Percentiles rank a stretch among this genome's conserved stretches.
Conservation (phyloP, 2,329 filamentous ascomycete species). For the Verticillium longisporum region DNA sequence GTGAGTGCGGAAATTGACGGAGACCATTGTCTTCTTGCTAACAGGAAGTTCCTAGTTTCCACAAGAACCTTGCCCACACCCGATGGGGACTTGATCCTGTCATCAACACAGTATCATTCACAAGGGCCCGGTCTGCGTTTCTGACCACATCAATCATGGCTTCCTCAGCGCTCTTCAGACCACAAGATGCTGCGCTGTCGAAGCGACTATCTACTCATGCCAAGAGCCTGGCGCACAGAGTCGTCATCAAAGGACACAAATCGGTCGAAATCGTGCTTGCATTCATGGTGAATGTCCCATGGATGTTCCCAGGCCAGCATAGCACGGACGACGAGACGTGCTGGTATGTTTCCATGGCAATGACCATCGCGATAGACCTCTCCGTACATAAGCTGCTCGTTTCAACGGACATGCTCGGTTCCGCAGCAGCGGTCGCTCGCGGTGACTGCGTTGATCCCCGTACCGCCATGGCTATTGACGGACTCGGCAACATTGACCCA, state of each 20-base stretch:
- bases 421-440: conserved; percentile 33
- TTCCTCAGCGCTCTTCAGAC: conserved; percentile 60
- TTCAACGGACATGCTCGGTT: conserved; percentile 41
- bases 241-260: conserved; percentile 55
- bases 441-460: conserved; percentile 64
- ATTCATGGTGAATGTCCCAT: conserved; percentile 70
- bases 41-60: conserved; percentile 43
- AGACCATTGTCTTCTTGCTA: neutral
- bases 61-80: conserved; percentile 64
- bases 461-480: conserved; percentile 60
- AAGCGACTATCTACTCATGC: conserved; percentile 59
- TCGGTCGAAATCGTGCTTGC: conserved; percentile 70
- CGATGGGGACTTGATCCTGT: conserved; percentile 66
- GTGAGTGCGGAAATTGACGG: conserved; percentile 32
- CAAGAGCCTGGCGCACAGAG: conserved; percentile 53
- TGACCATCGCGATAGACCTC: conserved; percentile 62
- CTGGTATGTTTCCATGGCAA: conserved; percentile 61
- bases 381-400: conserved; percentile 64
- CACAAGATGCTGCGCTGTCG: conserved; percentile 56
- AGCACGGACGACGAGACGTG: conserved; percentile 69
- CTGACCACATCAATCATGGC: conserved; percentile 66
- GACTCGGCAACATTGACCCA: conserved; percentile 57
- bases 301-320: conserved; percentile 63
- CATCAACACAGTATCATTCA: conserved; percentile 59
- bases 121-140: conserved; percentile 61